A percentile compares a stretch with the other conserved stretches of the same genome.
Evolutionary conservation across 768 basidiomycete species (phyloP).

Genomic region (Polyporus arcularius): DNA sequence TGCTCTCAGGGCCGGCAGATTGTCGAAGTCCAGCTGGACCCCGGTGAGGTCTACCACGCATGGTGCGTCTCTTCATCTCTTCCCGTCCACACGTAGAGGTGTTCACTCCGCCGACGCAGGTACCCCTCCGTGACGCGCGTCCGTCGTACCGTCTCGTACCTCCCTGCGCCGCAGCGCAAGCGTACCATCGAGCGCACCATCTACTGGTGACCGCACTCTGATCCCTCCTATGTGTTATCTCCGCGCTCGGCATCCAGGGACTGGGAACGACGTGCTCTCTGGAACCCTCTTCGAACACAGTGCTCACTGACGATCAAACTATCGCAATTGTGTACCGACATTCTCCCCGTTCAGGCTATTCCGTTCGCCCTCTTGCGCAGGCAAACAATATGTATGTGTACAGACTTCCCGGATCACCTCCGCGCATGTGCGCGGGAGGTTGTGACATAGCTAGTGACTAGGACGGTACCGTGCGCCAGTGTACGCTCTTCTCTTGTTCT

Average conservation of each 20-base stretch:
- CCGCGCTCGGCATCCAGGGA: background rate
- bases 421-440: background rate
- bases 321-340: background rate
- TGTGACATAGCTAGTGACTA: conserved; percentile 7
- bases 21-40: conserved; percentile 79
- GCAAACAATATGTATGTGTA: background rate
- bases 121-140: conserved; percentile 81
- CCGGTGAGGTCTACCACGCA: conserved; percentile 65
- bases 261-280: background rate
- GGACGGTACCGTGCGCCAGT: background rate
- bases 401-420: background rate
- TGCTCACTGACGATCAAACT: background rate
- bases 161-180: conserved; percentile 45
- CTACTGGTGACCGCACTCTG: conserved; percentile 57
- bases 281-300: background rate
- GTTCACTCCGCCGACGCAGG: conserved; percentile 36
- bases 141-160: conserved; percentile 69
- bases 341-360: background rate
- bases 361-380: background rate
- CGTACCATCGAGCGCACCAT: conserved; percentile 74
- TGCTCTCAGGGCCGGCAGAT: conserved; percentile 71
- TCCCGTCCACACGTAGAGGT: background rate
- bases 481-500: background rate
- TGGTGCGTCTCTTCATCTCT: conserved; percentile 42
- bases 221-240: background rate